Percentiles rank a stretch among this genome's conserved stretches.
These are phyloP conservation scores for Diaporthe nobilis DNA, from an alignment of 2,329 filamentous ascomycete species.

Conservation along the genomic window DNA sequence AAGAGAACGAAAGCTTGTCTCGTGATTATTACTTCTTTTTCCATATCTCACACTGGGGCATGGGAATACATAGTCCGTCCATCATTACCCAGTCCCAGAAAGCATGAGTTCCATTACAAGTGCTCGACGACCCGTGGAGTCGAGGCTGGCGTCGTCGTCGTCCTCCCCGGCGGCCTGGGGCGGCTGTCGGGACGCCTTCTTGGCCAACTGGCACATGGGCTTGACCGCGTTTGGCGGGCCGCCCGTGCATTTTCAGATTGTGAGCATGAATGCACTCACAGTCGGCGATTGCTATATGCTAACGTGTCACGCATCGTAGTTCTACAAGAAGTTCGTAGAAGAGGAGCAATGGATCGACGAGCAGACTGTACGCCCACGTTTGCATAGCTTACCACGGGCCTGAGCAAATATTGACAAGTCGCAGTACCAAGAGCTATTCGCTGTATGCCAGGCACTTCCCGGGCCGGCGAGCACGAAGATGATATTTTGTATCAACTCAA, in stretches of 20 bases:
- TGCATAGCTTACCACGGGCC: background rate
- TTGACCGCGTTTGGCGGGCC: constrained; percentile 78
- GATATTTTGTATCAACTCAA: background rate
- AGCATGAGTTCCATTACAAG: background rate
- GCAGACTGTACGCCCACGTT: background rate
- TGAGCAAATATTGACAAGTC: background rate
- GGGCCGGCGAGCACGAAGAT: background rate
- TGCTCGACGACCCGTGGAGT: background rate
- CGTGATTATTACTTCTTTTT: fast-evolving
- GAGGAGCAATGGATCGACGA: constrained; percentile 4
- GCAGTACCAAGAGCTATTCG: constrained; percentile 10
- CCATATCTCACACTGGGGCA: too few species aligned
- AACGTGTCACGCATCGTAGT: background rate
- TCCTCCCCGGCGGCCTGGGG: constrained; percentile 2
- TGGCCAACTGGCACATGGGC: constrained; percentile 70
- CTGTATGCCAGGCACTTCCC: constrained; percentile 2
- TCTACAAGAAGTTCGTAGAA: constrained; percentile 14
- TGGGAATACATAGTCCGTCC: too few species aligned
- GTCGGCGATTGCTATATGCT: background rate
- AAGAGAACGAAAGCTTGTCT: background rate
- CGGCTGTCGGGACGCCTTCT: constrained; percentile 8
- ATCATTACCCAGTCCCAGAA: too few species aligned
- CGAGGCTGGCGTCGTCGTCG: background rate
- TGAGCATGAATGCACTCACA: constrained; percentile 45
- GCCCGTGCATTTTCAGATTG: constrained; percentile 78